Percentiles rank a stretch among this genome's conserved stretches.
phyloP scores from a whole-genome alignment of 495 filamentous ascomycete species.

The Tetracladium marchalianum region DNA sequence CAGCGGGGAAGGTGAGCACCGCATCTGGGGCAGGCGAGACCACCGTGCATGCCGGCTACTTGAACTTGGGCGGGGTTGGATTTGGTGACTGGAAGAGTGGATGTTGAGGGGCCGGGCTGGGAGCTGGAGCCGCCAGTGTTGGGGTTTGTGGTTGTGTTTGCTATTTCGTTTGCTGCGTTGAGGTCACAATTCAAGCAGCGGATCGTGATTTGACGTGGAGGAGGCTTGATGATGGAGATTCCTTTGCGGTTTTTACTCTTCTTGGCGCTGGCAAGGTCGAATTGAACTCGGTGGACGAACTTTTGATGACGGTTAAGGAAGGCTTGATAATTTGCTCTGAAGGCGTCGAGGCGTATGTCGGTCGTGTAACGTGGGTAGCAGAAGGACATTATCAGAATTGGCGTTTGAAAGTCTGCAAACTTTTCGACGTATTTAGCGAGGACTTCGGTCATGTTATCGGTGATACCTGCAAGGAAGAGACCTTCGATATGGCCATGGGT shows the following conservation, averaged over 20 bases:
- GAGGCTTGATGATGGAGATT: slow-evolving; percentile 50
- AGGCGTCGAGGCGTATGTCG: slow-evolving; percentile 63
- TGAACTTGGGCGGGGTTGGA: slow-evolving; percentile 15
- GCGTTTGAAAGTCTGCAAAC: slow-evolving; percentile 81
- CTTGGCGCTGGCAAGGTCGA: slow-evolving; percentile 53
- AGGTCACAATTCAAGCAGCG: slow-evolving; percentile 76
- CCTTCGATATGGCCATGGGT: slow-evolving; percentile 78
- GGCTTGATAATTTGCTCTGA: slow-evolving; percentile 72
- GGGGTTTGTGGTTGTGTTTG: slow-evolving; percentile 7
- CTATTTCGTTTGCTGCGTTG: slow-evolving; percentile 29
- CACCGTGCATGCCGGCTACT: slow-evolving; percentile 26
- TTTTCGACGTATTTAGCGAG: slow-evolving; percentile 82
- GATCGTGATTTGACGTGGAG: slow-evolving; percentile 67
- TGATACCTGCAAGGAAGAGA: slow-evolving; percentile 78
- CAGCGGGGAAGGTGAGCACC: slow-evolving; percentile 83
- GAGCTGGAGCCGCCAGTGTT: neutral
- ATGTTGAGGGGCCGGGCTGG: neutral
- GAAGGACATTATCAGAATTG: slow-evolving; percentile 73
- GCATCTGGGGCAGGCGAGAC: slow-evolving; percentile 71
- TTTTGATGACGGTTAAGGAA: slow-evolving; percentile 60
- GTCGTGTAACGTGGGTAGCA: slow-evolving; percentile 74
- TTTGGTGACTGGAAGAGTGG: neutral
- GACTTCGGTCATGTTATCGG: slow-evolving; percentile 66
- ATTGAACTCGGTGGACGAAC: slow-evolving; percentile 44
- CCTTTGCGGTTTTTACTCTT: slow-evolving; percentile 48